A percentile compares a stretch with the other conserved stretches of the same genome.
Evolutionary conservation across 2,329 filamentous ascomycete genomes (phyloP).

Genomic region (Trichoderma afroharzianum): DNA sequence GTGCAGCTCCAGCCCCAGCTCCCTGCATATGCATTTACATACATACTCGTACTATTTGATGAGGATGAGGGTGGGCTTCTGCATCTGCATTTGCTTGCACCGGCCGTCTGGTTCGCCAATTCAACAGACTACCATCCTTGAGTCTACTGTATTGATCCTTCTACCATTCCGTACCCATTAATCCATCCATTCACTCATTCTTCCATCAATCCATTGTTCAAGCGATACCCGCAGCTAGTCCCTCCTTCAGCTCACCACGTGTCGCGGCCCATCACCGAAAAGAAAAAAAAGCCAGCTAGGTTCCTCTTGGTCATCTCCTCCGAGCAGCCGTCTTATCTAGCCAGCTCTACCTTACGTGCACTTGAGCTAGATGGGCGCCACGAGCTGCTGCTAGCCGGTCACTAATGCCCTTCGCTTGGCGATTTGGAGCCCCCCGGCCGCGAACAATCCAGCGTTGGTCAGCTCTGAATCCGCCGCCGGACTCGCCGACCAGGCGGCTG

Average conservation of each 20-base stretch:
- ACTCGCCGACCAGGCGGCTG: constrained; percentile 7
- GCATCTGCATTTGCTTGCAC: not conserved
- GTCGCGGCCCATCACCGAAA: not conserved
- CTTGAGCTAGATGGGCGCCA: not conserved
- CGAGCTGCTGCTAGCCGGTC: not conserved
- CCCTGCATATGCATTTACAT: not conserved
- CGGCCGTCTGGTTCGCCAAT: not conserved
- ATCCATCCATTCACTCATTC: not conserved
- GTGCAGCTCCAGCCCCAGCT: not conserved
- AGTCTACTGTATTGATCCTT: not conserved
- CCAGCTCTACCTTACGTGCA: not conserved
- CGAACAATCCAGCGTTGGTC: not conserved
- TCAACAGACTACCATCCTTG: not conserved
- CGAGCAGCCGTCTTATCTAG: not conserved
- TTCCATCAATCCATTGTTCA: not conserved
- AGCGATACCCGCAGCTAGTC: not conserved
- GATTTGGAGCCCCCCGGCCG: not conserved
- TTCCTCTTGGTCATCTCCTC: not conserved
- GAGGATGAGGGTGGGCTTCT: not conserved
- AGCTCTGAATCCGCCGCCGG: constrained; percentile 12
- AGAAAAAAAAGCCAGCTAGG: not conserved
- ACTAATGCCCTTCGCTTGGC: constrained; percentile 3
- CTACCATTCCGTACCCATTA: not conserved
- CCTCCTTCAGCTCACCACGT: not conserved
- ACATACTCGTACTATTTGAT: not conserved